Evolutionary conservation across 805 yeast species (phyloP), one percentile per base, ranked within the genome.

Genomic region (Suhomyces emberorum): DNA sequence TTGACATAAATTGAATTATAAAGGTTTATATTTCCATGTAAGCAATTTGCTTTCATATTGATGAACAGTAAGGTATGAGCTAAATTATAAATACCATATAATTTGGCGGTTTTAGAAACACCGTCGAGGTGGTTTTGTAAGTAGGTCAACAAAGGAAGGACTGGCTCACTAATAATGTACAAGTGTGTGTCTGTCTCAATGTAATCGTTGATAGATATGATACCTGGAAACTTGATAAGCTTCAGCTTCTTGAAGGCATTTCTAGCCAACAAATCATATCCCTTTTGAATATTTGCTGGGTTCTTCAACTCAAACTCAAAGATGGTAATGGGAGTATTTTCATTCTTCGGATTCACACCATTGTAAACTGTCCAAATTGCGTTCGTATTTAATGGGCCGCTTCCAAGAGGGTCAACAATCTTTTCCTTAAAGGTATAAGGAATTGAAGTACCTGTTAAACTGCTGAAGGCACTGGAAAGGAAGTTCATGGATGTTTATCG

Each of bases 141-240:
- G 31, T 67, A 62, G 7, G 57, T 53, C 4, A 57, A 43, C 34
- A 84, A 57, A 0, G 89, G 88, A 6, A 51, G 48, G 6, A 80
- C 83, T 10, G 74, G 69, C 55, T 88, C 96, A 2, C 89, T 78
- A 4, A 87, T 69, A 15, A 86, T 67, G 44, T 79, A 76, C 9
- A 82, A 55, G 24, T 57, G 57, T 9, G 68, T 59, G 30, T 83
- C 89, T 37, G 65, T 70, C 53, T 83, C 88, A 28, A 77, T 67
- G 12, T 81, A 72, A 45, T 86, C 95, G 4, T 82, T 51, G 14
- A 77, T 69, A 27, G 70, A 64, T 32, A 86, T 59, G 8, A 85
- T 71, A 0, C 89, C 88, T 0, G 95, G 96, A 10, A 82, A 63
- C 39, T 79, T 71, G 48, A 85, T 64, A 15, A 76, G 65, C 51